phyloP scores from a whole-genome alignment of 2,329 filamentous ascomycete species.

The Colletotrichum tofieldiae region DNA sequence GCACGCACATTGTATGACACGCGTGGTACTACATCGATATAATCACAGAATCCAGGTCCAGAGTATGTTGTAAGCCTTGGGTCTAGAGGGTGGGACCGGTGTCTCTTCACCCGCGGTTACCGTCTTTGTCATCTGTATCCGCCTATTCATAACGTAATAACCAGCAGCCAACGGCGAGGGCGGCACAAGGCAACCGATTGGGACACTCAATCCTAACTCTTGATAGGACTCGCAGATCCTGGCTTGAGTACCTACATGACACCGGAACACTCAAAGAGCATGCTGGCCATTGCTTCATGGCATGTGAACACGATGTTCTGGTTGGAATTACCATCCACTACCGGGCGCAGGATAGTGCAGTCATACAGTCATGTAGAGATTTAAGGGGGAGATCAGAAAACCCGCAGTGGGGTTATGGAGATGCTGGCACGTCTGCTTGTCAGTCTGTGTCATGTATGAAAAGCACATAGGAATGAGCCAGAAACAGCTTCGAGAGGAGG shows the following conservation, averaged over 20 bases:
- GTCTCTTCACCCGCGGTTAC: neutral
- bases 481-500: too few species aligned
- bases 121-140: neutral
- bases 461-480: too few species aligned
- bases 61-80: too few species aligned
- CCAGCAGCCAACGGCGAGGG: neutral
- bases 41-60: neutral
- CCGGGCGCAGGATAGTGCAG: too few species aligned
- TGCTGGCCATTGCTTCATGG: too few species aligned
- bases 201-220: neutral
- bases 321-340: too few species aligned
- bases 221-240: neutral
- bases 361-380: too few species aligned
- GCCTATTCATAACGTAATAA: neutral
- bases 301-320: too few species aligned
- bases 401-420: too few species aligned
- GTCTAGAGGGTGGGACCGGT: neutral
- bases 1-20: neutral
- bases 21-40: neutral
- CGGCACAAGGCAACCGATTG: neutral
- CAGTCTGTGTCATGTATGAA: too few species aligned
- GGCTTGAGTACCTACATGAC: neutral
- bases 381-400: too few species aligned
- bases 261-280: neutral
- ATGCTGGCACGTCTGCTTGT: too few species aligned